phyloP scores from a whole-genome alignment of 495 filamentous ascomycete species.

The Penicillium silybi region DNA sequence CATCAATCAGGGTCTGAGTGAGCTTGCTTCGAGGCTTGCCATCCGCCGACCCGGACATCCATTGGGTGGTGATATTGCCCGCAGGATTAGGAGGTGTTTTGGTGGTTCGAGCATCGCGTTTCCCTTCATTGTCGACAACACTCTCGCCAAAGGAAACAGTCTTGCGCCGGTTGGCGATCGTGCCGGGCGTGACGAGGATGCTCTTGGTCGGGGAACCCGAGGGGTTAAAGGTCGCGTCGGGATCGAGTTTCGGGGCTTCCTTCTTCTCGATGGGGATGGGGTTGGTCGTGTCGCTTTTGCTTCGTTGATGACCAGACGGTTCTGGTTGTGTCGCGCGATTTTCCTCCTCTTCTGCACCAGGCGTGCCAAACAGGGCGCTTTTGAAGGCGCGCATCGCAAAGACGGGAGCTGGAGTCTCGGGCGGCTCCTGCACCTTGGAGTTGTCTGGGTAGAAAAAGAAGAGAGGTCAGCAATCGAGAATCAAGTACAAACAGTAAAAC shows the following conservation, averaged over 20 bases:
- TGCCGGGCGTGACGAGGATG: conserved; percentile 89
- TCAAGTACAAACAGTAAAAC: neutral
- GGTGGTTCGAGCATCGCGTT: conserved; percentile 32
- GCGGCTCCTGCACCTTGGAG: conserved; percentile 54
- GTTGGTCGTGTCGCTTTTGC: conserved; percentile 20
- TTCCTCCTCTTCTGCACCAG: conserved; percentile 48
- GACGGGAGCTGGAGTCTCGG: conserved; percentile 88
- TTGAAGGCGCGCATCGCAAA: conserved; percentile 93
- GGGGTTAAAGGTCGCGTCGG: conserved; percentile 29
- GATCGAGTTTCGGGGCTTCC: conserved; percentile 22
- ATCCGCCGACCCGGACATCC: conserved; percentile 52
- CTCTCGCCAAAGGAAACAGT: conserved; percentile 84
- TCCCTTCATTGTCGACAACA: conserved; percentile 58
- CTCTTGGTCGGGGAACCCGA: conserved; percentile 64
- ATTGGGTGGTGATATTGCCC: conserved; percentile 64
- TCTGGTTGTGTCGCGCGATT: conserved; percentile 17
- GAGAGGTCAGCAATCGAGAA: neutral
- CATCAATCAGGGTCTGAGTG: conserved; percentile 44
- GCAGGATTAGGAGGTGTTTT: conserved; percentile 41
- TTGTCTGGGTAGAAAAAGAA: conserved; percentile 22
- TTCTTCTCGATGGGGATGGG: conserved; percentile 18
- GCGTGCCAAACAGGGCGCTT: conserved; percentile 86
- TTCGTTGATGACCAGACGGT: conserved; percentile 17
- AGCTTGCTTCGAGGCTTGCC: conserved; percentile 42
- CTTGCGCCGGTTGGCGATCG: conserved; percentile 71